These are phyloP conservation scores for Hsuehochloa calcarea DNA, from an alignment of 176 grass and related monocot genomes.

Conservation along the genomic window DNA sequence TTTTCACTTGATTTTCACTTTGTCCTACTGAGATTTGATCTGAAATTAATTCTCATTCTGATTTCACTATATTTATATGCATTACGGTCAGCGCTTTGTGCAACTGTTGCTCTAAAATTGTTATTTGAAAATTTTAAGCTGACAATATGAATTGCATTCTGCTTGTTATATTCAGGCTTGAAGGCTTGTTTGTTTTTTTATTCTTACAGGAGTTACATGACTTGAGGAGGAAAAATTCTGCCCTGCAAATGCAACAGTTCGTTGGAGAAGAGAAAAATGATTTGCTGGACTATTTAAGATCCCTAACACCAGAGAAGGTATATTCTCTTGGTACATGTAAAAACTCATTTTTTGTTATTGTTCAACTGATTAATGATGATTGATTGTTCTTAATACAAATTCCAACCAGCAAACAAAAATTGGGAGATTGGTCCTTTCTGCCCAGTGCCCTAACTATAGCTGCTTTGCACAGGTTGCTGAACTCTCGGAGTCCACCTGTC, in stretches of 20 bases:
- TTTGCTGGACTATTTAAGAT: conserved; percentile 89
- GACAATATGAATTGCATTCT: not conserved
- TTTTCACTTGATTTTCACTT: not conserved
- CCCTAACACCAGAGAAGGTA: conserved; percentile 86
- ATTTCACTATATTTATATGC: not conserved
- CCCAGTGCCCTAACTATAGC: conserved; percentile 13
- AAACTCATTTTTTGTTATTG: not conserved
- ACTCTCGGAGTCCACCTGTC: conserved; percentile 82
- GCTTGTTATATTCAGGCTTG: not conserved
- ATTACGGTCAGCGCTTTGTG: not conserved
- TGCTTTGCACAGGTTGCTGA: conserved; percentile 71
- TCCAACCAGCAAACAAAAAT: not conserved
- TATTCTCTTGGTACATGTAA: not conserved
- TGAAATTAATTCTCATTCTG: not conserved
- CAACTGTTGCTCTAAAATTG: not conserved
- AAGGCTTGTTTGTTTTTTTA: not conserved
- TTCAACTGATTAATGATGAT: conserved; percentile 3
- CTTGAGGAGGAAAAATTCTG: conserved; percentile 79
- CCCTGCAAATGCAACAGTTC: conserved; percentile 91
- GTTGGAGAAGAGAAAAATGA: conserved; percentile 94
- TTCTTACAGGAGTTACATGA: conserved; percentile 71
- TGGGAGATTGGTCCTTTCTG: not conserved
- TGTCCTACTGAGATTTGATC: not conserved
- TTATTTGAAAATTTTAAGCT: not conserved
- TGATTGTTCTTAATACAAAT: not conserved